Evolutionary conservation across 1,139 yeast species (phyloP).

Genomic region (Sugiyamaella sp.): DNA sequence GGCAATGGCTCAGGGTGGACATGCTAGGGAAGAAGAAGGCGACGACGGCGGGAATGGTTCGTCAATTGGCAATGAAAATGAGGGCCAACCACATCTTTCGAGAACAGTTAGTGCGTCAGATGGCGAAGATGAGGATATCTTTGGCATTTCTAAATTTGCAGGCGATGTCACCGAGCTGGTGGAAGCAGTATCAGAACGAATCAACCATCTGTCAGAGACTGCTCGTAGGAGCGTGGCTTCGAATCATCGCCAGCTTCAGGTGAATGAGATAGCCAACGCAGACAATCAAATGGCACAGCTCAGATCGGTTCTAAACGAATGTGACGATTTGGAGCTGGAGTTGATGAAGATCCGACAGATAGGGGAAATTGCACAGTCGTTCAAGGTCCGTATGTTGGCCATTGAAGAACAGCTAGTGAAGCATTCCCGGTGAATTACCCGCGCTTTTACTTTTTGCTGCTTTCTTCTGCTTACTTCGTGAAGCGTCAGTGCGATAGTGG

Average conservation of each 20-base stretch:
- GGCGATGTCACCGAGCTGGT: slow-evolving; percentile 23
- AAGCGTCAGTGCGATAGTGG: background rate
- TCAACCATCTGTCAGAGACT: slow-evolving; percentile 31
- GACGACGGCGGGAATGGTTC: slow-evolving; percentile 5
- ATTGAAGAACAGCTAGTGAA: slow-evolving; percentile 26
- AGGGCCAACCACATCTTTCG: too few relatives aligned
- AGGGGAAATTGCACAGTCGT: slow-evolving; percentile 51
- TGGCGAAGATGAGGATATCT: slow-evolving; percentile 18
- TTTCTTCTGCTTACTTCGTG: background rate
- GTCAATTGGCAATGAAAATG: slow-evolving; percentile 4
- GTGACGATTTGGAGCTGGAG: slow-evolving; percentile 62
- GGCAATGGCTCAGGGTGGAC: background rate
- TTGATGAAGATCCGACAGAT: slow-evolving; percentile 72
- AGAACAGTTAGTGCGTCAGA: slow-evolving; percentile 2
- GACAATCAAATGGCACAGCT: slow-evolving; percentile 51
- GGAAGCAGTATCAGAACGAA: slow-evolving; percentile 29
- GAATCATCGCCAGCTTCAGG: slow-evolving; percentile 29
- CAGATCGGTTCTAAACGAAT: slow-evolving; percentile 49
- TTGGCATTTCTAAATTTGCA: slow-evolving; percentile 13
- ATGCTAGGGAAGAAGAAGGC: slow-evolving; percentile 2
- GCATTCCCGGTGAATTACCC: slow-evolving; percentile 1
- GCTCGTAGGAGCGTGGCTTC: slow-evolving; percentile 33
- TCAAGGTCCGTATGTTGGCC: slow-evolving; percentile 41
- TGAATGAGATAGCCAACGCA: slow-evolving; percentile 35
- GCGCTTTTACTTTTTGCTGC: background rate